Base-by-base conservation (phyloP, 2,329 filamentous ascomycete genomes). In the Coleophoma crateriformis region DNA sequence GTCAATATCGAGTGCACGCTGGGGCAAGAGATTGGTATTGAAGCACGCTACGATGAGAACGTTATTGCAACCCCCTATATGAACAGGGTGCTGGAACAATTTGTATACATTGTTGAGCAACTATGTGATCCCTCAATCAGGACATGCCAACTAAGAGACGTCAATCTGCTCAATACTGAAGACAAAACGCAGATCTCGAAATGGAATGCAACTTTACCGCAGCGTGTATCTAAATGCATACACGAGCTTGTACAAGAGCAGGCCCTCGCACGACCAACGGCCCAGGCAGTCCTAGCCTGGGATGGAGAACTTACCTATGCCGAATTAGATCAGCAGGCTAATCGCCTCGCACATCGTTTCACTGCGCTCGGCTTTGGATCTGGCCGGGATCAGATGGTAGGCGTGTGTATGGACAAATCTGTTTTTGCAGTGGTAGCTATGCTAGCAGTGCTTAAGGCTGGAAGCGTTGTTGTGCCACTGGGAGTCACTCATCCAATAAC, bases 391-490 rank as follows among this genome's bases (percentile, higher is more conserved):
- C 34, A 17, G 7, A 35, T 53, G 4, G 54, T 60, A 14, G 52
- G 49, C 7, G 45, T 60, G 1, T 58, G 53, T 44, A 58, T 58
- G 39, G 52, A 58, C 19, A 60, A 60, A 42, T 58, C 57, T 2
- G 37, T 38, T 15, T 59, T 50, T 32, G 48, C 54, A 35, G 46
- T 57, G 15, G 54, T 60, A 5, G 55, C 53, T 33, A 55, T 58
- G 55, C 46, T 60, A 13, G 55, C 46, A 48, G 51, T 60, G 4
- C 43, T 58, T 13, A 54, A 55, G 41, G 53, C 55, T 37, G 58
- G 58, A 6, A 54, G 49, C 20, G 54, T 52, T 12, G 60, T 58
- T 27, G 57, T 63, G 35, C 53, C 60, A 12, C 38, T 64, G 10
- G 57, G 63, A 4, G 33, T 40, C n/a, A 33, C 42, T 13, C 48